Evolutionary conservation across 257 asterid genomes (phyloP).

Genomic region (Nicotiana obtusifolia): DNA sequence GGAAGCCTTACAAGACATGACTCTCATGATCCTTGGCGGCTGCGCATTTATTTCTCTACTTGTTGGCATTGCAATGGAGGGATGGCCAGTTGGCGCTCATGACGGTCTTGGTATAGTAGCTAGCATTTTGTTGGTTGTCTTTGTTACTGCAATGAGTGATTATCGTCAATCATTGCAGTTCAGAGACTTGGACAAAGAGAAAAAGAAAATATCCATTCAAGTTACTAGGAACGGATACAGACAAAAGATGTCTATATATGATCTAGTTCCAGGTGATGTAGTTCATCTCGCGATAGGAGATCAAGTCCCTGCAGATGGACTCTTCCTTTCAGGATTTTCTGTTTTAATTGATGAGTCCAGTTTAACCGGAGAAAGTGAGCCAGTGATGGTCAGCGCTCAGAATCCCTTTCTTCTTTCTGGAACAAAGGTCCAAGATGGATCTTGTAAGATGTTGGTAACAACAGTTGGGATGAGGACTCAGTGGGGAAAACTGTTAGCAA

Average conservation of each 20-base stretch:
- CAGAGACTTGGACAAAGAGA: conserved; percentile 74
- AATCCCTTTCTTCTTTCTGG: conserved; percentile 81
- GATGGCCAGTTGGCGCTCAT: conserved; percentile 91
- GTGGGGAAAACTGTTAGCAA: conserved; percentile 90
- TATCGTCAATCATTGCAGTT: conserved; percentile 82
- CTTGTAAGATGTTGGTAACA: conserved; percentile 83
- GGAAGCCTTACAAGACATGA: conserved; percentile 91
- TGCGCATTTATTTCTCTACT: conserved; percentile 72
- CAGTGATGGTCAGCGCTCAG: conserved; percentile 48
- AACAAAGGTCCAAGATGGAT: conserved; percentile 86
- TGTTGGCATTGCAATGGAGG: conserved; percentile 83
- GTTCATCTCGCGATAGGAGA: conserved; percentile 85
- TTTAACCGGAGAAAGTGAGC: conserved; percentile 89
- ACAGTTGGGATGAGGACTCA: conserved; percentile 94
- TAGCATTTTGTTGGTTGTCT: conserved; percentile 71
- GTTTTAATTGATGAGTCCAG: conserved; percentile 77
- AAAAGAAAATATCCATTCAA: conserved; percentile 75
- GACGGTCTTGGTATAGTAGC: conserved; percentile 91
- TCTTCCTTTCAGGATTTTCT: conserved; percentile 72
- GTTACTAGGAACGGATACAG: conserved; percentile 76
- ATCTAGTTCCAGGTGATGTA: conserved; percentile 72
- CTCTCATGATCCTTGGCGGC: conserved; percentile 83
- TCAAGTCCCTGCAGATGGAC: conserved; percentile 90
- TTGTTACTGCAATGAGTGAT: conserved; percentile 85
- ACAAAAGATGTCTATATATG: conserved; percentile 72